phyloP scores from a whole-genome alignment of 2,329 filamentous ascomycete genomes.

The Penicillium sp. region DNA sequence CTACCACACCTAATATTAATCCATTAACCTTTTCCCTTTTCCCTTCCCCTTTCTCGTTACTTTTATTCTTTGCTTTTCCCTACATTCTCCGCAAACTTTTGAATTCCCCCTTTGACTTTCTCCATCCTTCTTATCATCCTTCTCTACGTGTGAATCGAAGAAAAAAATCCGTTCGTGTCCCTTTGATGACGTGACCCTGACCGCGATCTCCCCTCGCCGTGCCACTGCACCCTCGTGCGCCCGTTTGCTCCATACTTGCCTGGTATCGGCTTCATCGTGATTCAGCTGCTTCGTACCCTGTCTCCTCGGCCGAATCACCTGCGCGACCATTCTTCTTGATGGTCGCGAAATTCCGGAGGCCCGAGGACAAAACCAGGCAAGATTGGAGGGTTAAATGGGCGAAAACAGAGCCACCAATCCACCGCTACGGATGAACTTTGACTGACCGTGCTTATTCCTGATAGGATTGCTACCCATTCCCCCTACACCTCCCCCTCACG shows the following conservation, averaged over 20 bases:
- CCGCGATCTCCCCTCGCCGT: background rate
- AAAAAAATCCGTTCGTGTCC: background rate
- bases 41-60: constrained; percentile 7
- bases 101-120: background rate
- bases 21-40: constrained; percentile 6
- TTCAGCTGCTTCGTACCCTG: background rate
- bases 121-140: background rate
- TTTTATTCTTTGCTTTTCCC: constrained; percentile 1
- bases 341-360: background rate
- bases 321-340: background rate
- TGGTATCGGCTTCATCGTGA: background rate
- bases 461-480: constrained; percentile 8
- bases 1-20: constrained; percentile 28
- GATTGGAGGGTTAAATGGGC: constrained; percentile 2
- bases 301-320: background rate
- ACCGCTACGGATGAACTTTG: background rate
- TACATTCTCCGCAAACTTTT: background rate
- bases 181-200: background rate
- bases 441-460: constrained; percentile 11
- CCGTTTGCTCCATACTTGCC: background rate
- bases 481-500: background rate
- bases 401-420: background rate
- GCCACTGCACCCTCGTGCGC: background rate
- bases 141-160: background rate
- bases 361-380: background rate